Conservation (phyloP, 2,329 filamentous ascomycete species). For the Apiospora malaysiana region DNA sequence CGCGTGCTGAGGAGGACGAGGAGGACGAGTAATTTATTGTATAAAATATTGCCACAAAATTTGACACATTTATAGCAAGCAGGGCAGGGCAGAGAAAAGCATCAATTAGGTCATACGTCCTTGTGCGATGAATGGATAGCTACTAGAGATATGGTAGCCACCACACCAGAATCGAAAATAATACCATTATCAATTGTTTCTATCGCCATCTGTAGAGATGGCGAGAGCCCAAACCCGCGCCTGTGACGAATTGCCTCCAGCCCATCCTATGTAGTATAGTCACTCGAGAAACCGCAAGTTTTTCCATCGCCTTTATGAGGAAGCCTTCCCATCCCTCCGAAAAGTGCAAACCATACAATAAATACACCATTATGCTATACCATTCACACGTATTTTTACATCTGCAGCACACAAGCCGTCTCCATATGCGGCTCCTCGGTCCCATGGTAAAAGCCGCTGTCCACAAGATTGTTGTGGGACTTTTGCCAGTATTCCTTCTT, state of each 20-base stretch:
- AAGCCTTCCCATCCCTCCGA: neutral
- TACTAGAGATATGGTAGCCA: neutral
- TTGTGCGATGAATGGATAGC: neutral
- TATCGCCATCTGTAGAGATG: neutral
- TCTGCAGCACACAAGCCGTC: slow-evolving; percentile 37
- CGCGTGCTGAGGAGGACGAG: slow-evolving; percentile 42
- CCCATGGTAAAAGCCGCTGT: slow-evolving; percentile 69
- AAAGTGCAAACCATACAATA: neutral
- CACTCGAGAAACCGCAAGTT: neutral
- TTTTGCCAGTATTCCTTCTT: slow-evolving; percentile 74
- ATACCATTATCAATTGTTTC: neutral
- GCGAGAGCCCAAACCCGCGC: neutral
- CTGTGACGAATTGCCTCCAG: neutral
- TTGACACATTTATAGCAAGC: slow-evolving; percentile 11
- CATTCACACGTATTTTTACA: neutral
- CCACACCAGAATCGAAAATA: slow-evolving; percentile 3
- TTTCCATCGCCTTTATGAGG: neutral
- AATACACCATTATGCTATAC: neutral
- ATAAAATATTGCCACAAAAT: slow-evolving; percentile 7
- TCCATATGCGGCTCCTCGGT: slow-evolving; percentile 32
- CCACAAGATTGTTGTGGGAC: slow-evolving; percentile 66
- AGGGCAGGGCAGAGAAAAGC: neutral
- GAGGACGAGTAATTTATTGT: slow-evolving; percentile 17
- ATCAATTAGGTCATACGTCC: neutral
- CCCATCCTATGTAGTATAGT: neutral